Base-by-base conservation (phyloP, 2,329 filamentous ascomycete genomes). In the Botrytis cinerea region DNA sequence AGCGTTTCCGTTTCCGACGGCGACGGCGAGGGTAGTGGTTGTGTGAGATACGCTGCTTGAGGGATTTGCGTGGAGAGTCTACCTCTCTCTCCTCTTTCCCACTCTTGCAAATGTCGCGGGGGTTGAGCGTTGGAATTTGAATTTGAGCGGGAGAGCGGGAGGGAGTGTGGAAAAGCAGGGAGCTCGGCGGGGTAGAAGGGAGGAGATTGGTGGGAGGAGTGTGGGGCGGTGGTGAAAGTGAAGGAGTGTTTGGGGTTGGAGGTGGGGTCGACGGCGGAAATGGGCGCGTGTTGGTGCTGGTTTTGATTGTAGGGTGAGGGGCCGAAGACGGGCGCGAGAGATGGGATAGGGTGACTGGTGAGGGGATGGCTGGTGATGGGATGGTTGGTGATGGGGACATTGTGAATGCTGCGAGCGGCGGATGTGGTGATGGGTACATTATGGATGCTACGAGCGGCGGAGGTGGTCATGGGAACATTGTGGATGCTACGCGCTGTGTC, bases 201-300 rank as follows among this genome's bases (percentile, higher is more conserved):
- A 14, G 64, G 70, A 5, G 59, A 54, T 66, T 43, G 70, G 28
- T 40, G 59, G 35, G 60, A 51, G 25, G 60, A 38, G 46, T 68
- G 66, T 6, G 69, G 59, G 10, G 69, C 69, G 43, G 69, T 71
- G 9, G 70, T 72, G 28, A 72, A 72, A 38, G 70, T 72, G 51
- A 72, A 72, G 9, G 70, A 72, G 70, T 72, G 61, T 67, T 72
- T 72, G 8, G 70, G 70, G 48, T 72, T 72, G 12, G 57, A 66
- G 38, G 38, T 57, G 9, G 57, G 38, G n/a, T 59, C 61, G 35
- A 72, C 40, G 22, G 62, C 70, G 38, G 70, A 72, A 14, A 72
- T 22, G 20, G 70, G 61, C 12, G 61, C 48, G 14, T 59, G 70
- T 5, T 51, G 45, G 32, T 68, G n/a, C 7, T 54, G 40, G 22